Evolutionary conservation across 345 rosid species (phyloP), one percentile per base, ranked within the genome.

Genomic region (Pistacia integerrima): DNA sequence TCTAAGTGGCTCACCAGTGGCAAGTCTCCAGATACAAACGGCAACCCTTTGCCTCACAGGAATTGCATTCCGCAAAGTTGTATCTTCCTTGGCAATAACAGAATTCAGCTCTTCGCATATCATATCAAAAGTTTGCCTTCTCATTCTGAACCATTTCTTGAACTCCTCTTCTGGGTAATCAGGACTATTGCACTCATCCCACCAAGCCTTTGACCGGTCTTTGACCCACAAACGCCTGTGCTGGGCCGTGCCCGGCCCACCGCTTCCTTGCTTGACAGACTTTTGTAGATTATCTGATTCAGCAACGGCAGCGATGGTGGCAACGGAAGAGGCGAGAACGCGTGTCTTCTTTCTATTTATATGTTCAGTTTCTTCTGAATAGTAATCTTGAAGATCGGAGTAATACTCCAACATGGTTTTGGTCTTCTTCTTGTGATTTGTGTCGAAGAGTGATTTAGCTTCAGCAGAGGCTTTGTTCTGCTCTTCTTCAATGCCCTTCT

Each of bases 41-140:
- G 99, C 99, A 30, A 95, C 98, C 61, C 99, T 83, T 65, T 95
- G 99, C 76, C 89, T 80, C 62, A 93, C 99, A 1, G 99, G 99
- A 70, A 95, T 93, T 3, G 99, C 99, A 82, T 81, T 90, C 18
- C 99, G 79, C 49, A 95, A 71, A 11, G 97, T 85, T 2, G 99
- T 95, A 77, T 94, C 97, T 79, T 94, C 98, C 72, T 94, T 94
- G 1, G 94, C 97, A 36, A 92, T 91, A 33, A 77, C 92, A 0
- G 98, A 89, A 72, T 87, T 91, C 17, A 94, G 82, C 81, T 91
- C 97, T 0, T 94, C 94, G 74, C 98, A 94, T 30, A 94, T 90
- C 68, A 78, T n/a, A 3, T 92, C 96, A 74, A 95, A 95, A 44
- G 98, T 93, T 4, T 86, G 79, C 70, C 82, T 91, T 5, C 91